Evolutionary conservation across 345 rosid genomes (phyloP).

Genomic region (Hypericum perforatum): DNA sequence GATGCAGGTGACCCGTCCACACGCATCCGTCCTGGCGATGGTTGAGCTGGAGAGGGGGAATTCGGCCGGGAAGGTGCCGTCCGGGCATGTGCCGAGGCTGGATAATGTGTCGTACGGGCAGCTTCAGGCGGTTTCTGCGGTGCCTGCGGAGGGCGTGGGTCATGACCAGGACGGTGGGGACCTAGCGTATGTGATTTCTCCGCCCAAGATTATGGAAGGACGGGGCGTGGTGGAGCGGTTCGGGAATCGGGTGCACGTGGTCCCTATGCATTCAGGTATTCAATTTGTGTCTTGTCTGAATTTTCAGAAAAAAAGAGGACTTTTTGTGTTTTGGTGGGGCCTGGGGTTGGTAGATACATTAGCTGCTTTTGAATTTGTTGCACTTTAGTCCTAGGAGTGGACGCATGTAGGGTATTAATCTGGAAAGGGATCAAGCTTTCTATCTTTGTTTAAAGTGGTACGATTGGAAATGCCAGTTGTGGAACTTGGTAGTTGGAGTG

Average conservation of each 20-base stretch:
- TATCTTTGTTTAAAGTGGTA: too few species aligned
- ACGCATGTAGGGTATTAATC: too few species aligned
- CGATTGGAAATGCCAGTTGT: too few species aligned
- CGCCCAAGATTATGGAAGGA: constrained; percentile 80
- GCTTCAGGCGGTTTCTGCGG: constrained; percentile 67
- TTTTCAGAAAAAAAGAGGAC: too few species aligned
- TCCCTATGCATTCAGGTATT: constrained; percentile 93
- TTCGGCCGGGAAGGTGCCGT: background rate
- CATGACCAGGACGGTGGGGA: constrained; percentile 38
- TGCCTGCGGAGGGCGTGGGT: constrained; percentile 42
- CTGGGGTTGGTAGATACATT: too few species aligned
- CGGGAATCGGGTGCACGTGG: constrained; percentile 55
- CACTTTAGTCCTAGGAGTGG: too few species aligned
- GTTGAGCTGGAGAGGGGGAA: constrained; percentile 25
- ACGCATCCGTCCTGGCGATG: constrained; percentile 7
- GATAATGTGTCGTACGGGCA: constrained; percentile 56
- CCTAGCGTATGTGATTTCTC: constrained; percentile 42
- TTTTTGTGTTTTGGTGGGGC: too few species aligned
- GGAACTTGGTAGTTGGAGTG: too few species aligned
- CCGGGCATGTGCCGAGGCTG: constrained; percentile 8
- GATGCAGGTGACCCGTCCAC: constrained; percentile 8
- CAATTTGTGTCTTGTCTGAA: too few species aligned
- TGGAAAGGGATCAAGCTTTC: too few species aligned
- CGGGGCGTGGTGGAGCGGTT: constrained; percentile 73
- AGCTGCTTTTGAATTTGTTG: too few species aligned